Evolutionary conservation across 2,329 filamentous ascomycete genomes (phyloP).

Genomic region (Drechslerella stenobrocha): DNA sequence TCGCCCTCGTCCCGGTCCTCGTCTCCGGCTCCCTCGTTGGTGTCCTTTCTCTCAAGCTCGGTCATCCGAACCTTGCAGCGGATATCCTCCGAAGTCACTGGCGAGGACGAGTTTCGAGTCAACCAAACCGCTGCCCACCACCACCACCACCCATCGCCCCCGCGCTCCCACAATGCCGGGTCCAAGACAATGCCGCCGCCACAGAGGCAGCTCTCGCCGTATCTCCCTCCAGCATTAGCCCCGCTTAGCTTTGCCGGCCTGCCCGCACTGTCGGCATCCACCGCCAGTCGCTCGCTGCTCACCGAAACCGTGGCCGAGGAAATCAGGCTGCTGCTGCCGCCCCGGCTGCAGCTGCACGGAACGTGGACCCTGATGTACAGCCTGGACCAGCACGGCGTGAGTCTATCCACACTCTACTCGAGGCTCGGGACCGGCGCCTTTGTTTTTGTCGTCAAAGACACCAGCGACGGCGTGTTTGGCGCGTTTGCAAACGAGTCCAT

Average conservation of each 20-base stretch:
- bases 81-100: constrained; percentile 41
- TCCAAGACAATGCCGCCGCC: constrained; percentile 13
- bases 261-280: background rate
- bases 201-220: constrained; percentile 44
- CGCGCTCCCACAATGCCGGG: constrained; percentile 1
- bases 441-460: constrained; percentile 82
- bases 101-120: constrained; percentile 43
- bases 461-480: constrained; percentile 71
- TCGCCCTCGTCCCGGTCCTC: constrained; percentile 41
- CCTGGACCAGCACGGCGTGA: constrained; percentile 87
- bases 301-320: constrained; percentile 80
- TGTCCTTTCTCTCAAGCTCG: constrained; percentile 42
- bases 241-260: constrained; percentile 16
- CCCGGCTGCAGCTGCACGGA: constrained; percentile 82
- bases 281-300: constrained; percentile 61
- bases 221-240: constrained; percentile 29
- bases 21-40: constrained; percentile 42
- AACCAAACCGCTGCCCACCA: constrained; percentile 15
- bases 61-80: constrained; percentile 42
- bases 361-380: constrained; percentile 86
- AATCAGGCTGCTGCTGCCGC: constrained; percentile 83
- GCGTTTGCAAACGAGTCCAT: constrained; percentile 91
- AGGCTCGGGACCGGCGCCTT: constrained; percentile 76
- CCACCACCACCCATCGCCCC: constrained; percentile 3
- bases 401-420: constrained; percentile 81